Conservation (phyloP, 139 green algal genomes). For the Coelastrella sp. region DNA sequence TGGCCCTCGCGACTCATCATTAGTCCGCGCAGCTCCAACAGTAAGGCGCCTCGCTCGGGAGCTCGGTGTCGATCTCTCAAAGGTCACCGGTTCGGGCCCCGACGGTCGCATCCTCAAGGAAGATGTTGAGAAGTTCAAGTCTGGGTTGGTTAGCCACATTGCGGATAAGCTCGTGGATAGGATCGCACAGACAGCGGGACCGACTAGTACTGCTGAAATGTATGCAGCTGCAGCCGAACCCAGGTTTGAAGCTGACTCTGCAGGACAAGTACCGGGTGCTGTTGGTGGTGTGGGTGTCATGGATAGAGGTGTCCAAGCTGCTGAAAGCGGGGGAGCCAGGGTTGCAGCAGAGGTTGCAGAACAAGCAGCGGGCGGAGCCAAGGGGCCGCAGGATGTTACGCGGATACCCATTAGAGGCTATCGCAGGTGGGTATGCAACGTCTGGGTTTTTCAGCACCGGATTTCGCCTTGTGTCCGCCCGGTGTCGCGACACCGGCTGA, state of each 20-base stretch:
- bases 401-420: slow-evolving; percentile 54
- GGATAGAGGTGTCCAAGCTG: not conserved
- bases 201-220: not conserved
- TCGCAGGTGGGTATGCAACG: slow-evolving; percentile 14
- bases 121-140: slow-evolving; percentile 61
- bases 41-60: slow-evolving; percentile 84
- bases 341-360: not conserved
- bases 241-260: not conserved
- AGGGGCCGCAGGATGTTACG: not conserved
- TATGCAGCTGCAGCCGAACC: slow-evolving; percentile 29
- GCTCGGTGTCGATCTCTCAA: slow-evolving; percentile 68
- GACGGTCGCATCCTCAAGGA: slow-evolving; percentile 80
- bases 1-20: not conserved
- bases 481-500: too few species aligned
- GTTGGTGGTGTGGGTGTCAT: not conserved
- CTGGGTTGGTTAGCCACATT: not conserved
- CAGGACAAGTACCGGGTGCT: not conserved
- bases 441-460: too few species aligned
- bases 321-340: not conserved
- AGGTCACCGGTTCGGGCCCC: slow-evolving; percentile 71
- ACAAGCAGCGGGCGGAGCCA: not conserved
- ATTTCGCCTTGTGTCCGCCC: too few species aligned
- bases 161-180: slow-evolving; percentile 21
- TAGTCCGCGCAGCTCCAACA: slow-evolving; percentile 75
- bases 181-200: not conserved